Base-by-base conservation (phyloP, 2,329 filamentous ascomycete genomes). In the Diaporthe sp. region DNA sequence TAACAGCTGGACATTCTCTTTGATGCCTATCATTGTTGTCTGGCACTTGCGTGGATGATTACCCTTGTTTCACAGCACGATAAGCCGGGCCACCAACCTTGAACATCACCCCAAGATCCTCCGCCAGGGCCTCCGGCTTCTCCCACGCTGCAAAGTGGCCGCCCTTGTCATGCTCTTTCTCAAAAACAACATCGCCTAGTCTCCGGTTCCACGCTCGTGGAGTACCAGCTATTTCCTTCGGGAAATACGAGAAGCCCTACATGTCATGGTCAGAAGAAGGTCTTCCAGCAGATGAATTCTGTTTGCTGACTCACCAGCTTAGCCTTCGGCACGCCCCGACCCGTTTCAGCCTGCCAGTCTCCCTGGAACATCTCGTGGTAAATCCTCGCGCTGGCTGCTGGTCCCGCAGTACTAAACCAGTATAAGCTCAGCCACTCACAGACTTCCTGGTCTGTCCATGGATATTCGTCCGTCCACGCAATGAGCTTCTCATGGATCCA, bases 401-500 rank as follows among this genome's bases (percentile, higher is more conserved):
- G 92, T 0, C 94, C 94, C 0, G 93, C 92, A 0, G 84, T 88
- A 7, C 90, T 92, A 82, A 95, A 95, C 80, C 88, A 91, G 81
- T 95, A 96, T 42, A 96, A 88, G 68, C 87, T 90, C 0, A 95
- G 83, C 94, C 93, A 96, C 0, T 91, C 94, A 35, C 94, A 83
- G 10, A 96, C 88, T 82, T 96, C 93, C 68, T 95, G 93, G 75
- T 94, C 92, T 0, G 90, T 92, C 93, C 93, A 96, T 0, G 88
- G 84, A 79, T 95, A 95, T 1, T 78, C 79, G 78, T 96, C 93
- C 0, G 91, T 92, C 94, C 94, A 96, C 77, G 93, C 91, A 77
- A 92, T 89, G 44, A 96, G 83, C 80, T 96, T 96, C 82, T 96
- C 94, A 77, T 94, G 93, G 39, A 96, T 92, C 94, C 94, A 97